Evolutionary conservation across 768 basidiomycete genomes (phyloP), one percentile per base, ranked within the genome.

Genomic region (Lyophyllum shimeji): DNA sequence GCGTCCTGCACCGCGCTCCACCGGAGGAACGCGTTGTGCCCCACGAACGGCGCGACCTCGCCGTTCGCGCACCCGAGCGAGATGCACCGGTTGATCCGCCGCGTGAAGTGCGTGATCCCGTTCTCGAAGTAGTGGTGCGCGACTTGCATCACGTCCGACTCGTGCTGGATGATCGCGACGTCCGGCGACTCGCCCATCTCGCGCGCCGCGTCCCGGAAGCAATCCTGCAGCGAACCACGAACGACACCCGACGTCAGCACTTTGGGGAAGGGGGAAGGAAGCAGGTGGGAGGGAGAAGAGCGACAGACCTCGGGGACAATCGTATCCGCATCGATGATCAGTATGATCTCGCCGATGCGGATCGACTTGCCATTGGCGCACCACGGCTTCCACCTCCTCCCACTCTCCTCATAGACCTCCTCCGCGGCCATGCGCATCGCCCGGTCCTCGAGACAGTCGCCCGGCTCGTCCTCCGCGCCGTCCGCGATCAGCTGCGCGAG

Each of bases 1-100:
- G 91, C 90, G 59, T 94, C 93, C 70, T 95, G 92, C 7, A 94
- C 77, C 0, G 93, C 93, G 2, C 82, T 82, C 93, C 92, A 95
- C 9, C 93, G 81, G 23, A 95, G 71, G 69, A 94, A 95, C 8
- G 91, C 90, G 59, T 93, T 91, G 66, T 93, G 90, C 7, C 90
- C 90, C 40, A 93, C 90, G 60, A 92, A 92, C 0, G 90, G 90
- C 8, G 86, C 86, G 21, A 90, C 86, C 67, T 91, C 89, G 23
- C 89, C 89, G 59, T 91, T 92, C 7, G 89, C 86, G 58, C 85
- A 86, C 13, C 85, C 84, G 69, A 89, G 83, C 3, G 87, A 85
- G 57, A 92, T 92, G 52, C 80, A 88, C 68, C 80, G 83, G 73
- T 95, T 93, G 71, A 95, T 92, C 29, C 91, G 82, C n/a, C 83